Evolutionary conservation across 2,329 filamentous ascomycete genomes (phyloP).

Genomic region (Magnaporthiopsis poae): DNA sequence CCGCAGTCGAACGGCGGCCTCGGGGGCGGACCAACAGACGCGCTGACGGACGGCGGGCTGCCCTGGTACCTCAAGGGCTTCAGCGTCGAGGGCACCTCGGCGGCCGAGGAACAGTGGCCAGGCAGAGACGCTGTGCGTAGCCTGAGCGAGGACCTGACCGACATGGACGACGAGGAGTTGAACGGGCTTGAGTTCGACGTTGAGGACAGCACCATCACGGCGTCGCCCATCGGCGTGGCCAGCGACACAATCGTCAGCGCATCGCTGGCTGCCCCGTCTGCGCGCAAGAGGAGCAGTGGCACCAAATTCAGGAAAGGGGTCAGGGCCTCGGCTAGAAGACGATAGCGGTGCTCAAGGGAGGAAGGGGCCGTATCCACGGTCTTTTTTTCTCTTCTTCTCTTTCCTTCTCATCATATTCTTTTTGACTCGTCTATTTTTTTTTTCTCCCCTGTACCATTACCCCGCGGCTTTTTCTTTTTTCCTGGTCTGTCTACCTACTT

Average conservation of each 20-base stretch:
- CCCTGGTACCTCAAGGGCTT: constrained; percentile 82
- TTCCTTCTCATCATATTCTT: constrained; percentile 17
- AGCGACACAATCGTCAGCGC: neutral
- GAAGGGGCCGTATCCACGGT: neutral
- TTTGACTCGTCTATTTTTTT: constrained; percentile 16
- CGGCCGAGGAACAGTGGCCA: constrained; percentile 62
- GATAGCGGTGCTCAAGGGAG: constrained; percentile 14
- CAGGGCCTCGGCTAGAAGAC: constrained; percentile 22
- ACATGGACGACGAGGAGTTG: constrained; percentile 84
- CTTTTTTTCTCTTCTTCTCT: constrained; percentile 8
- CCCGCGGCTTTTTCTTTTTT: constrained; percentile 6
- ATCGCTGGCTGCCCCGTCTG: constrained; percentile 1
- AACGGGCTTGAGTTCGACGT: constrained; percentile 55
- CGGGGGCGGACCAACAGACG: constrained; percentile 31
- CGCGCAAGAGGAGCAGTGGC: constrained; percentile 13
- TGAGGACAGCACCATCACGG: constrained; percentile 36
- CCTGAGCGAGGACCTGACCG: constrained; percentile 80
- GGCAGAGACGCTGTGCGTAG: constrained; percentile 56
- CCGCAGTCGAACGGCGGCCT: constrained; percentile 55
- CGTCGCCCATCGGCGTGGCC: constrained; percentile 20
- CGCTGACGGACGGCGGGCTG: constrained; percentile 63
- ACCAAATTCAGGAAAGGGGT: constrained; percentile 22
- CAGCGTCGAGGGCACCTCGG: constrained; percentile 68
- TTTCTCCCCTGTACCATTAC: constrained; percentile 11
- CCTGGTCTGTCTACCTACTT: neutral